phyloP scores from a whole-genome alignment of 2,329 filamentous ascomycete genomes.

The Fusarium transvaalense region DNA sequence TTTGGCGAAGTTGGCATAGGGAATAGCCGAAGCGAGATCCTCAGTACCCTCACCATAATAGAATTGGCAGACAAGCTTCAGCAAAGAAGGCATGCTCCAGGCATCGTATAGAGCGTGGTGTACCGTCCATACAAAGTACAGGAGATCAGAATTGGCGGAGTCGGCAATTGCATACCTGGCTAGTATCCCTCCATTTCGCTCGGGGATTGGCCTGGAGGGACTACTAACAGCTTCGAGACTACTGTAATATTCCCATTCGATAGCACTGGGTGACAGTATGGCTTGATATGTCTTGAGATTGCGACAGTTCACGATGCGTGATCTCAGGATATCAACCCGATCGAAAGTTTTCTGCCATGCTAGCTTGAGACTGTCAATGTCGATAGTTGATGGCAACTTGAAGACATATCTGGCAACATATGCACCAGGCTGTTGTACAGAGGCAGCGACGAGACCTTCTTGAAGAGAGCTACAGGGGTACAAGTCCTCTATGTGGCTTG shows the following conservation, averaged over 20 bases:
- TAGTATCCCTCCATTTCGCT: conserved; percentile 30
- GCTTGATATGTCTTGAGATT: conserved; percentile 38
- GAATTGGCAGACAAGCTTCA: conserved; percentile 18
- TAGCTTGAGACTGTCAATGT: conserved; percentile 23
- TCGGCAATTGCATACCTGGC: conserved; percentile 22
- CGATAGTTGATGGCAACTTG: conserved; percentile 17
- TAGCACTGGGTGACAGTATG: conserved; percentile 17
- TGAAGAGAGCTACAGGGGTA: conserved; percentile 40
- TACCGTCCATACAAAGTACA: conserved; percentile 36
- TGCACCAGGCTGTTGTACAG: conserved; percentile 34
- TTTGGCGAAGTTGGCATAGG: conserved; percentile 34
- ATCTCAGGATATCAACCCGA: conserved; percentile 41
- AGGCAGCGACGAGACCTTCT: conserved; percentile 37
- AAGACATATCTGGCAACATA: conserved; percentile 43
- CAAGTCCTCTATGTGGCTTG: conserved; percentile 23
- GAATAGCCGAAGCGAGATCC: neutral
- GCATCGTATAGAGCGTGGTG: conserved; percentile 44
- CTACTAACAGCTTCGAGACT: conserved; percentile 4
- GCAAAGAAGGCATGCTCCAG: conserved; percentile 40
- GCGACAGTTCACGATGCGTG: conserved; percentile 40
- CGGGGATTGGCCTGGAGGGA: conserved; percentile 1
- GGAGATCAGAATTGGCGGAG: neutral
- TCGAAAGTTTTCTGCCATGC: conserved; percentile 43
- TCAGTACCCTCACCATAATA: conserved; percentile 2
- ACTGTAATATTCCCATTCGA: conserved; percentile 22